Percentiles rank a stretch among this genome's conserved stretches.
phyloP scores from a whole-genome alignment of 2,329 filamentous ascomycete species.

The Curvularia sp. region DNA sequence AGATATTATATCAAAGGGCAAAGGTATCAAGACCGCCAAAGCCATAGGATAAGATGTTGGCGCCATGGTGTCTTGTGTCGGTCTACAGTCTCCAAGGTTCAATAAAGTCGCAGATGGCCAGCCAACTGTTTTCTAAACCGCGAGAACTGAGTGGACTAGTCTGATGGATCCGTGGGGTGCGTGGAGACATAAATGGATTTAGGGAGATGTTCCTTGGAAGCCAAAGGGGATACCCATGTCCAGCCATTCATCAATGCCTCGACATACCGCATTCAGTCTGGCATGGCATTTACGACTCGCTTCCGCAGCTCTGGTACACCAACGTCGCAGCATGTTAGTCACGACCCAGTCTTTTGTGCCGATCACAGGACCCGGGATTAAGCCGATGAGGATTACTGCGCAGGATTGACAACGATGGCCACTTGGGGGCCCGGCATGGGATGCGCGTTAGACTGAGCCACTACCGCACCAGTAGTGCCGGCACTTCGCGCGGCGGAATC shows the following conservation, averaged over 20 bases:
- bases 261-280: neutral
- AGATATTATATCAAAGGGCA: conserved; percentile 12
- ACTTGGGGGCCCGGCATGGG: neutral
- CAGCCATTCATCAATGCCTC: conserved; percentile 1
- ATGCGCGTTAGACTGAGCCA: conserved; percentile 1
- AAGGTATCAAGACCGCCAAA: conserved; percentile 7
- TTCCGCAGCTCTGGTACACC: neutral
- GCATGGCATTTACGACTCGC: neutral
- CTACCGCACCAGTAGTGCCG: conserved; percentile 3
- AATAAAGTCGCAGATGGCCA: neutral
- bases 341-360: neutral
- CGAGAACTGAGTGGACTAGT: neutral
- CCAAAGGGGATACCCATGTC: neutral
- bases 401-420: neutral
- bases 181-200: neutral
- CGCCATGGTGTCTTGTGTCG: conserved; percentile 6
- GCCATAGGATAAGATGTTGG: conserved; percentile 15
- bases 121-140: neutral
- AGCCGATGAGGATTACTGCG: neutral
- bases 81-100: neutral
- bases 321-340: neutral
- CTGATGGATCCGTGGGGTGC: neutral
- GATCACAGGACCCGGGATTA: neutral
- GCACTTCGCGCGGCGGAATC: conserved; percentile 1
- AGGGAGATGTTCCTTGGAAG: neutral